A percentile compares a stretch with the other conserved stretches of the same genome.
Evolutionary conservation across 208 protist species (phyloP).

Genomic region (Trypanosoma scelopori): DNA sequence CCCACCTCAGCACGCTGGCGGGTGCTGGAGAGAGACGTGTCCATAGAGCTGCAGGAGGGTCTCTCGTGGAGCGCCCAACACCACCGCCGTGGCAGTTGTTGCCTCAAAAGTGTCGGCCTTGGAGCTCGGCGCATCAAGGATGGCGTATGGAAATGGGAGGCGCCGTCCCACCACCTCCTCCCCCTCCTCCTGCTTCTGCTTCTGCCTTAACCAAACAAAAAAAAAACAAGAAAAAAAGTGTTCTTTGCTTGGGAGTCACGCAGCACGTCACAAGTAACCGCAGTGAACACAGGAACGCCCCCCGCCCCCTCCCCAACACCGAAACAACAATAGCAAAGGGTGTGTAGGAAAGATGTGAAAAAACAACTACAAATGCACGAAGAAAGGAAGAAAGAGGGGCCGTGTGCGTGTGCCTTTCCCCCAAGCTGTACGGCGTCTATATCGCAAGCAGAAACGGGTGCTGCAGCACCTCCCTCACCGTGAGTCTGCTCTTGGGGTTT

Average conservation of each 20-base stretch:
- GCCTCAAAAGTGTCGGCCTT: neutral
- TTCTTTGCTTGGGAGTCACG: no score
- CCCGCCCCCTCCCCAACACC: no score
- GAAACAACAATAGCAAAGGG: neutral
- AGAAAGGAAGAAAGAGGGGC: neutral
- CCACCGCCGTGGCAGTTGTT: neutral
- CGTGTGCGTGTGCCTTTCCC: slow-evolving; percentile 2
- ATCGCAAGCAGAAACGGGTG: slow-evolving; percentile 47
- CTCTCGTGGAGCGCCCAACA: slow-evolving; percentile 6
- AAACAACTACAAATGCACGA: no score
- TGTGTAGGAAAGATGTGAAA: no score
- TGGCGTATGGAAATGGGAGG: no score
- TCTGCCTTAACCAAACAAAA: neutral
- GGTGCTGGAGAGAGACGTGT: neutral
- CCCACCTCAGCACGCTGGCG: slow-evolving; percentile 1
- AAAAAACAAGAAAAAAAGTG: slow-evolving; percentile 9
- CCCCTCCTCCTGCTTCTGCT: neutral
- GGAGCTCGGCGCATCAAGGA: slow-evolving; percentile 13
- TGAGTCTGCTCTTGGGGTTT: slow-evolving; percentile 48
- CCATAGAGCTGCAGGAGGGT: neutral
- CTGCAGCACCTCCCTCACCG: slow-evolving; percentile 53
- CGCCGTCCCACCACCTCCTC: no score
- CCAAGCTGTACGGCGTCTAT: neutral
- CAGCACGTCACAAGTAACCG: no score
- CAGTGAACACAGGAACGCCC: no score